phyloP scores from a whole-genome alignment of 2,329 filamentous ascomycete genomes.

The Ceratocystis destructans region DNA sequence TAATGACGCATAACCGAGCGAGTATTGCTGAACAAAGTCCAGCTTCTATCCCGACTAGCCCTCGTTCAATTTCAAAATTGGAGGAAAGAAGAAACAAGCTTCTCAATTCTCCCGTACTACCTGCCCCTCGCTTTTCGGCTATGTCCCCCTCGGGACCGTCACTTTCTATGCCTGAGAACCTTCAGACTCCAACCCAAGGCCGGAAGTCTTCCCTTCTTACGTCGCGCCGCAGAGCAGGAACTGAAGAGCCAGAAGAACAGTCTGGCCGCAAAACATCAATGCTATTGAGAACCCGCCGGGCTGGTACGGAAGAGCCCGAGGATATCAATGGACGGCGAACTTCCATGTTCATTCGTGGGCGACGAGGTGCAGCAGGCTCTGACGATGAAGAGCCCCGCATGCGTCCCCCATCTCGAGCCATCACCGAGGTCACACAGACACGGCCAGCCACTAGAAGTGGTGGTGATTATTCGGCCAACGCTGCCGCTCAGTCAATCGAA shows the following conservation, averaged over 20 bases:
- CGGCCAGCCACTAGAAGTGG: conserved; percentile 28
- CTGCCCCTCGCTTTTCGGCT: conserved; percentile 32
- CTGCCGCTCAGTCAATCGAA: conserved; percentile 19
- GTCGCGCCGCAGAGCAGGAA: conserved; percentile 34
- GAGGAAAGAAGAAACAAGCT: conserved; percentile 41
- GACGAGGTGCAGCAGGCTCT: conserved; percentile 35
- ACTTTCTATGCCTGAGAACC: conserved; percentile 27
- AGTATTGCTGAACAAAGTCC: conserved; percentile 31
- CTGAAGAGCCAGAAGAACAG: conserved; percentile 37
- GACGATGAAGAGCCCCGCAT: conserved; percentile 33
- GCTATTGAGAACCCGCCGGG: conserved; percentile 30
- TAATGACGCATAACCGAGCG: conserved; percentile 30
- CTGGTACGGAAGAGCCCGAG: conserved; percentile 37
- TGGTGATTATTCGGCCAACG: conserved; percentile 22
- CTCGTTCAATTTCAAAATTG: conserved; percentile 36
- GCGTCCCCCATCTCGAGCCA: conserved; percentile 44
- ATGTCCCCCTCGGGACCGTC: conserved; percentile 29
- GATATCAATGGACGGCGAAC: conserved; percentile 32
- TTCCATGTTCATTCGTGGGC: conserved; percentile 35
- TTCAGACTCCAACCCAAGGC: conserved; percentile 16
- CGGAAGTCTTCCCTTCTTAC: conserved; percentile 43
- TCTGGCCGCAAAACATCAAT: conserved; percentile 32
- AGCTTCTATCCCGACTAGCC: conserved; percentile 31
- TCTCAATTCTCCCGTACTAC: conserved; percentile 32
- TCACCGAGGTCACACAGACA: conserved; percentile 38